Conservation (phyloP, 345 rosid genomes). For the Trapa bicornis region DNA sequence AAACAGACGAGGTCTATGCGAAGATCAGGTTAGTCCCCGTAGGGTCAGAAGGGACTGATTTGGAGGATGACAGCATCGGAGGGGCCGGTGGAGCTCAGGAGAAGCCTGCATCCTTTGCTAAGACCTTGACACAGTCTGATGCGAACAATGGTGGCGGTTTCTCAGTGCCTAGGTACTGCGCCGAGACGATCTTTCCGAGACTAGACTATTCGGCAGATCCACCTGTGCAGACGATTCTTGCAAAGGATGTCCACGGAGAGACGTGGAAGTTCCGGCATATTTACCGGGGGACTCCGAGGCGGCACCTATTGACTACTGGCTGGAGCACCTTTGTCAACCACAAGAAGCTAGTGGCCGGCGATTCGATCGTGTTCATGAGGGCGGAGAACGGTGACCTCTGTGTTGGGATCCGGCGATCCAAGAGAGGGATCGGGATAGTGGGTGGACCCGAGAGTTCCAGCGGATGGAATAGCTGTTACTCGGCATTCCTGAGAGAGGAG, state of each 20-base stretch:
- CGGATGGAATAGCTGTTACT: conserved; percentile 53
- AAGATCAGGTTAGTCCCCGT: conserved; percentile 39
- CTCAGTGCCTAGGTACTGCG: conserved; percentile 77
- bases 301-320: conserved; percentile 73
- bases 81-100: conserved; percentile 37
- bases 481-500: conserved; percentile 44
- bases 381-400: conserved; percentile 68
- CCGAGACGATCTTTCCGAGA: conserved; percentile 64
- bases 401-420: conserved; percentile 57
- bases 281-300: conserved; percentile 64
- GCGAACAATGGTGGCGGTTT: conserved; percentile 81
- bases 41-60: conserved; percentile 9
- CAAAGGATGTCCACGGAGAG: conserved; percentile 61
- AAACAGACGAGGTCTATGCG: conserved; percentile 54
- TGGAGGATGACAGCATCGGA: conserved; percentile 29
- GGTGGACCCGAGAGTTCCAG: conserved; percentile 37
- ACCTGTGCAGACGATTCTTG: conserved; percentile 66
- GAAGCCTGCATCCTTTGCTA: conserved; percentile 63
- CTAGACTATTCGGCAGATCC: conserved; percentile 62
- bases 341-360: conserved; percentile 71
- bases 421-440: conserved; percentile 32
- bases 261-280: conserved; percentile 78
- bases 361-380: conserved; percentile 60
- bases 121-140: conserved; percentile 65
- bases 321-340: conserved; percentile 77